Conservation (phyloP, 805 yeast genomes). For the Metschnikowia cubensis region DNA sequence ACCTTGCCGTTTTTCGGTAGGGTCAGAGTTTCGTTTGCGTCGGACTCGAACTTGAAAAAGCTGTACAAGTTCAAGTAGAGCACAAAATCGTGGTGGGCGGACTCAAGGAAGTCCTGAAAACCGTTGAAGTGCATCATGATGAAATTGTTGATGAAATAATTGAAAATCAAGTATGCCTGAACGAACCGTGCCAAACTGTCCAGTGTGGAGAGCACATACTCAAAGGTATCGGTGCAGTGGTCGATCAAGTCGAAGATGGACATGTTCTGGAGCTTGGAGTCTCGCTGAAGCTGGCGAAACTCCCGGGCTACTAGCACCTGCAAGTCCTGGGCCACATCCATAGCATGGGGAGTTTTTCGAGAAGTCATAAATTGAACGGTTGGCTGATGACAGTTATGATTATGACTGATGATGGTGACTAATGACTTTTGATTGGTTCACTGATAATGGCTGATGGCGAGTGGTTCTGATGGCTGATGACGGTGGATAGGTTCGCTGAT, state of each 20-base stretch:
- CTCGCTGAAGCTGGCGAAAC: constrained; percentile 37
- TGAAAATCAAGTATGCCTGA: constrained; percentile 38
- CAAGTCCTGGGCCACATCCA: background rate
- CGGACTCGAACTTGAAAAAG: constrained; percentile 30
- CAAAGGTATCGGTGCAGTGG: constrained; percentile 36
- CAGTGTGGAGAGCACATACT: constrained; percentile 19
- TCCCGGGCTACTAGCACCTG: constrained; percentile 24
- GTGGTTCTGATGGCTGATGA: no score
- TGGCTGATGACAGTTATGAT: background rate
- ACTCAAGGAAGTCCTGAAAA: constrained; percentile 36
- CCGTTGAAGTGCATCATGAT: constrained; percentile 42
- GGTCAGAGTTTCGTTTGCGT: background rate
- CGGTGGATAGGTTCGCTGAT: no score
- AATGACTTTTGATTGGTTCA: no score
- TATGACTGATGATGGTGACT: no score
- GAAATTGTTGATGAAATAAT: constrained; percentile 40
- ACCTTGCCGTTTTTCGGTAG: constrained; percentile 1
- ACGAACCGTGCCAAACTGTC: constrained; percentile 26
- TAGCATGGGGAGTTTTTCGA: background rate
- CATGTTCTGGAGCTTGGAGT: constrained; percentile 24
- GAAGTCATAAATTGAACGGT: background rate
- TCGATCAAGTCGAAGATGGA: constrained; percentile 41
- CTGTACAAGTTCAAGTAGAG: constrained; percentile 40
- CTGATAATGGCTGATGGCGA: no score
- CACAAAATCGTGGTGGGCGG: constrained; percentile 36